Evolutionary conservation across 2,329 filamentous ascomycete species (phyloP), one percentile per base, ranked within the genome.

Genomic region (Phialocephala subalpina): DNA sequence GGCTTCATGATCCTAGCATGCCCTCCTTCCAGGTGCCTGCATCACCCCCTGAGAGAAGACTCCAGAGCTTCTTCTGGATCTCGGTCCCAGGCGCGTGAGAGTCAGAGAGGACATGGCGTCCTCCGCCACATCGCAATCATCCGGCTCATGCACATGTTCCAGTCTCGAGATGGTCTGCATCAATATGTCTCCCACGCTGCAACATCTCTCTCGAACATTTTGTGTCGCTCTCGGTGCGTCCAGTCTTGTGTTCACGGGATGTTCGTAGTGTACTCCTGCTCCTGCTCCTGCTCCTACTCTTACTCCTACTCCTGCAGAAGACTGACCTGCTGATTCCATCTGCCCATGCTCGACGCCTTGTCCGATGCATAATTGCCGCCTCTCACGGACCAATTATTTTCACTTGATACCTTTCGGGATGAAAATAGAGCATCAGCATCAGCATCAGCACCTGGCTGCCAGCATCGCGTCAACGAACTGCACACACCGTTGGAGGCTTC

Each of bases 1-100:
- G 61, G 64, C 62, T 65, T 66, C 60, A 65, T 36, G 35, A 68
- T 64, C 69, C 69, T 56, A 25, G n/a, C n/a, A n/a, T n/a, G n/a
- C n/a, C n/a, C n/a, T n/a, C n/a, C n/a, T n/a, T n/a, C n/a, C n/a
- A n/a, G n/a, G n/a, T n/a, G n/a, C n/a, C n/a, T n/a, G n/a, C n/a
- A 67, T 49, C 38, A 45, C 49, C 59, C 64, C 67, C 67, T 66
- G 65, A 66, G 63, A 61, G 62, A 33, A 33, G 29, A 33, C 29
- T 33, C 29, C 4, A 33, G 9, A 33, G 29, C 29, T 33, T 33
- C 29, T 9, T 33, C 29, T 33, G 29, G 29, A 33, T 33, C 29
- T 33, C 29, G 20, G 14, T 33, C 55, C 33, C 18, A 42, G 38
- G 38, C 38, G 35, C 35, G 38, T 42, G 38, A 42, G 29, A 33